phyloP scores from a whole-genome alignment of 1,284 basidiomycete genomes.

The Ganoderma meredithae region DNA sequence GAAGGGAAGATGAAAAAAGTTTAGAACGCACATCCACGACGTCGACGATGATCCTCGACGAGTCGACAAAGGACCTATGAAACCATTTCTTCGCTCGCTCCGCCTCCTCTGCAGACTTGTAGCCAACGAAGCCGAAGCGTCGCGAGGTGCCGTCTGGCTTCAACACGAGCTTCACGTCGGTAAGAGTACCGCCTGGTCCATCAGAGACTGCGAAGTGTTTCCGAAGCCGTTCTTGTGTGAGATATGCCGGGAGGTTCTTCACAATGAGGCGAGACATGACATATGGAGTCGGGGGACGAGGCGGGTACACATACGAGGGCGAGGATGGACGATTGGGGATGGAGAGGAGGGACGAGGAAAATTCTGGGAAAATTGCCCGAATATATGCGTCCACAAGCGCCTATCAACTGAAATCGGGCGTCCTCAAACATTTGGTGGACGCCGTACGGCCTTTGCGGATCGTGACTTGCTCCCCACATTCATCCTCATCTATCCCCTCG shows the following conservation, averaged over 20 bases:
- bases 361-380: slow-evolving; percentile 21
- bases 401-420: slow-evolving; percentile 8
- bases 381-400: slow-evolving; percentile 15
- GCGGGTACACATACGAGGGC: not conserved
- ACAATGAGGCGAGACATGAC: slow-evolving; percentile 91
- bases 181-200: slow-evolving; percentile 77
- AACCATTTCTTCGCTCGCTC: slow-evolving; percentile 84
- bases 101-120: slow-evolving; percentile 84
- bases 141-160: slow-evolving; percentile 84
- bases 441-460: not conserved
- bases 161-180: slow-evolving; percentile 87
- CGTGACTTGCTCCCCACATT: not conserved
- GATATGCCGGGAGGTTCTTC: slow-evolving; percentile 85
- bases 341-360: slow-evolving; percentile 2
- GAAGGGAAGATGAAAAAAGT: not conserved
- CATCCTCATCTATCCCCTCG: not conserved
- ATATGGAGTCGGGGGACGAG: slow-evolving; percentile 9
- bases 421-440: not conserved
- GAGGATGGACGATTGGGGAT: not conserved
- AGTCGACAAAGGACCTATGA: slow-evolving; percentile 83
- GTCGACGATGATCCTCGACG: slow-evolving; percentile 78
- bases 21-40: slow-evolving; percentile 73
- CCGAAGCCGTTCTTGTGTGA: slow-evolving; percentile 72
- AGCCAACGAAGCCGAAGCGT: slow-evolving; percentile 94
- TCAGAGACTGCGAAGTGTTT: slow-evolving; percentile 73